Evolutionary conservation across 352 stramenopile genomes (phyloP).

Genomic region (Phytophthora nicotianae): DNA sequence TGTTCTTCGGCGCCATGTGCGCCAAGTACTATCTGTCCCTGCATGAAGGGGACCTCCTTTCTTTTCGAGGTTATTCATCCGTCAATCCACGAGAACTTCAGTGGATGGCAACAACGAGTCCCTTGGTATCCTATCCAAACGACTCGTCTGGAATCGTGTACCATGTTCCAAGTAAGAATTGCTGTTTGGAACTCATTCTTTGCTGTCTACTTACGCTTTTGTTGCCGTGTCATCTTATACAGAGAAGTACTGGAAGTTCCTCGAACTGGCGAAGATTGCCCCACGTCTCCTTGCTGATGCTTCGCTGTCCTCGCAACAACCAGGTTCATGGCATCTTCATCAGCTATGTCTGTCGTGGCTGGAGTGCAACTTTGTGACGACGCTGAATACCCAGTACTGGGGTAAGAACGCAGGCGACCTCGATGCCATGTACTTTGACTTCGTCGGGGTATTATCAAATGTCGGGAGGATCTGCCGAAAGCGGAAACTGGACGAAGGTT

Average conservation of each 20-base stretch:
- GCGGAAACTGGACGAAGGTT: conserved; percentile 20
- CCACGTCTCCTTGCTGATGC: conserved; percentile 19
- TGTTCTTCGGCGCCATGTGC: conserved; percentile 75
- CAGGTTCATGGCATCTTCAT: not conserved
- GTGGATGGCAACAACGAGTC: conserved; percentile 9
- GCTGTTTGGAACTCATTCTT: not conserved
- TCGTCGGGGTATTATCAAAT: conserved; percentile 64
- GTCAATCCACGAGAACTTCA: conserved; percentile 20
- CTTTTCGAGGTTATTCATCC: conserved; percentile 51
- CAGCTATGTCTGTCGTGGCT: conserved; percentile 43
- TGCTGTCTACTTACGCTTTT: conserved; percentile 1
- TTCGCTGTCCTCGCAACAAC: conserved; percentile 1
- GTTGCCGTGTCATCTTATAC: not conserved
- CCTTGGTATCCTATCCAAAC: conserved; percentile 42
- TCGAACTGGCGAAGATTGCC: conserved; percentile 42
- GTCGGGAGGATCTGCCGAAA: conserved; percentile 53
- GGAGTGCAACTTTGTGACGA: conserved; percentile 50
- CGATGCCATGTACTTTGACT: conserved; percentile 57
- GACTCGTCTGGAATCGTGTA: conserved; percentile 35
- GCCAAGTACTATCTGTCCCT: conserved; percentile 58
- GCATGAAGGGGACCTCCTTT: conserved; percentile 66
- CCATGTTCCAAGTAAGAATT: conserved; percentile 44
- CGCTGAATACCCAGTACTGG: conserved; percentile 38
- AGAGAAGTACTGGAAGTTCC: conserved; percentile 68
- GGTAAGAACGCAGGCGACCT: conserved; percentile 10